A percentile compares a stretch with the other conserved stretches of the same genome.
phyloP scores from a whole-genome alignment of 2,329 filamentous ascomycete species.

The Stachybotrys chartarum region DNA sequence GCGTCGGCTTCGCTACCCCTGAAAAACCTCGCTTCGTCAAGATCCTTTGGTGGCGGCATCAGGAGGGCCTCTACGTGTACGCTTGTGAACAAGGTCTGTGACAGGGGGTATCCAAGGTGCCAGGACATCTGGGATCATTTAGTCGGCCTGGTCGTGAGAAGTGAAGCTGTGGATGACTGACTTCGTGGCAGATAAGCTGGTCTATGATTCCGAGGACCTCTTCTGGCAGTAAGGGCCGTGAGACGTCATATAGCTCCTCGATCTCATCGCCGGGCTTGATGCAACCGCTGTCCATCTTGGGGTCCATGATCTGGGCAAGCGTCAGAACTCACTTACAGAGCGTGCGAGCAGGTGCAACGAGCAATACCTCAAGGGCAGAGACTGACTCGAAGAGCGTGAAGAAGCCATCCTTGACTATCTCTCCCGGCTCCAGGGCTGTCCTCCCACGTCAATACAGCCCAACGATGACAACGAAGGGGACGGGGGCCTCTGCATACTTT shows the following conservation, averaged over 20 bases:
- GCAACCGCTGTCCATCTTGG: constrained; percentile 96
- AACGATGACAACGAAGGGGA: constrained; percentile 1
- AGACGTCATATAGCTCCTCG: constrained; percentile 75
- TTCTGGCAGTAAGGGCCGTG: constrained; percentile 59
- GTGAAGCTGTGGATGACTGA: constrained; percentile 24
- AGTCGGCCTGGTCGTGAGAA: not conserved
- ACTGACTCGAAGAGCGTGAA: constrained; percentile 96
- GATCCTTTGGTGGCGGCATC: constrained; percentile 55
- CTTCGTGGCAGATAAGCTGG: constrained; percentile 82
- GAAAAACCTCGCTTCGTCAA: constrained; percentile 61
- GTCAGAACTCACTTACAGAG: not conserved
- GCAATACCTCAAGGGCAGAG: constrained; percentile 64
- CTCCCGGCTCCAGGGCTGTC: constrained; percentile 66
- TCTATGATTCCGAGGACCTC: constrained; percentile 93
- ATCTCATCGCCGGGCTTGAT: constrained; percentile 71
- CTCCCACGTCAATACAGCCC: not conserved
- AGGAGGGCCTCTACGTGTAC: constrained; percentile 82
- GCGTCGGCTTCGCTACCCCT: constrained; percentile 21
- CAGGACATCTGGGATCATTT: constrained; percentile 67
- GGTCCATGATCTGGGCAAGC: constrained; percentile 82
- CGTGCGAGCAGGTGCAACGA: constrained; percentile 5
- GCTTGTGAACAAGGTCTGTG: constrained; percentile 90
- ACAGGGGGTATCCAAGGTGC: constrained; percentile 92
- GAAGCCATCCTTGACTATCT: constrained; percentile 86
- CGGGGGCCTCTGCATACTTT: constrained; percentile 31